Conservation (phyloP, 768 basidiomycete species). For the Hemileccinum impolitum region DNA sequence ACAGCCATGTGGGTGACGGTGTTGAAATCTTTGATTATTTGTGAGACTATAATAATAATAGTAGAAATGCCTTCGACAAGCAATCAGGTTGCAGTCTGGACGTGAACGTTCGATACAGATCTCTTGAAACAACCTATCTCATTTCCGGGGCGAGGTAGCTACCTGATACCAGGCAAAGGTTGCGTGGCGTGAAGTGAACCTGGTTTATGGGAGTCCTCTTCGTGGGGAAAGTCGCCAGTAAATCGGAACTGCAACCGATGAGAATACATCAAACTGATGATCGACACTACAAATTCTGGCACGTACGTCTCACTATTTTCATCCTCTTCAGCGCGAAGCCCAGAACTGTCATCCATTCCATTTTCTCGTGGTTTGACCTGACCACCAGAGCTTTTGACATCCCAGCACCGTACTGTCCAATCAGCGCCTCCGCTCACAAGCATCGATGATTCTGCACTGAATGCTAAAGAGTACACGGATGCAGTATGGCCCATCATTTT, state of each 20-base stretch:
- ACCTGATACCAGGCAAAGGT: conserved; percentile 88
- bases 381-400: conserved; percentile 80
- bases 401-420: conserved; percentile 99
- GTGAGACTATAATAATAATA: neutral
- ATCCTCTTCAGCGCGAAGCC: conserved; percentile 39
- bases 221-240: conserved; percentile 89
- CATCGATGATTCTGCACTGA: conserved; percentile 87
- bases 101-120: neutral
- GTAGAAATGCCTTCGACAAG: neutral
- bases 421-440: conserved; percentile 91
- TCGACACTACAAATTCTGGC: neutral
- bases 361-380: conserved; percentile 57
- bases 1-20: conserved; percentile 5
- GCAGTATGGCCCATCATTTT: conserved; percentile 94
- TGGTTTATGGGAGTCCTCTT: conserved; percentile 93
- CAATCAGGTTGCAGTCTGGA: neutral
- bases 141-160: conserved; percentile 60
- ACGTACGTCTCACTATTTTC: conserved; percentile 73
- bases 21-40: conserved; percentile 5
- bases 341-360: conserved; percentile 37
- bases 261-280: neutral
- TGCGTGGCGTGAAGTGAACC: conserved; percentile 92
- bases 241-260: conserved; percentile 58
- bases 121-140: conserved; percentile 30
- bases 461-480: conserved; percentile 86